These are phyloP conservation scores for Sordariomycetes sp. DNA, from an alignment of 2,329 filamentous ascomycete species.

Conservation along the genomic window DNA sequence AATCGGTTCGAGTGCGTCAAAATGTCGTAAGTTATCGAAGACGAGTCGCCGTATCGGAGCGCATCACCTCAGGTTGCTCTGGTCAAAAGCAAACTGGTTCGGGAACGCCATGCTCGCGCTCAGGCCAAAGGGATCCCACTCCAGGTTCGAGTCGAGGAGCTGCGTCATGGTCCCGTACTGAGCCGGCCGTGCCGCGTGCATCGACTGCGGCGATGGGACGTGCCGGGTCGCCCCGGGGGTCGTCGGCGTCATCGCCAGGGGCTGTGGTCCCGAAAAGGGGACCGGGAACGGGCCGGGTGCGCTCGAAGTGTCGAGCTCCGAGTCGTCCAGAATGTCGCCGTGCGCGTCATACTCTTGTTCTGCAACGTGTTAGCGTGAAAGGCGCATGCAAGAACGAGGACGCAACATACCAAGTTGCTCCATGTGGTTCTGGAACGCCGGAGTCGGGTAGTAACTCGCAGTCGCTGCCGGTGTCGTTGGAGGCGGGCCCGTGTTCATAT, in stretches of 20 bases:
- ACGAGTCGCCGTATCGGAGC: background rate
- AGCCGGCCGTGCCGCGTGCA: slow-evolving; percentile 15
- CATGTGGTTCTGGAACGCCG: slow-evolving; percentile 80
- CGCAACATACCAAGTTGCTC: slow-evolving; percentile 82
- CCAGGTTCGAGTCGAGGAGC: slow-evolving; percentile 61
- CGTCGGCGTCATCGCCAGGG: slow-evolving; percentile 27
- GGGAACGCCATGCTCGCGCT: slow-evolving; percentile 94
- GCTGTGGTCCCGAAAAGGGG: slow-evolving; percentile 32
- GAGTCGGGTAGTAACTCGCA: slow-evolving; percentile 60
- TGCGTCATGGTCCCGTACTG: slow-evolving; percentile 52
- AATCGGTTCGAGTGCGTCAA: background rate
- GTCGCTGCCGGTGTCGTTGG: slow-evolving; percentile 15
- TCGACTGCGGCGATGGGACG: slow-evolving; percentile 22
- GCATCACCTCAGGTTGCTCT: slow-evolving; percentile 35
- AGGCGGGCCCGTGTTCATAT: slow-evolving; percentile 11
- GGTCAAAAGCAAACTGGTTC: slow-evolving; percentile 64
- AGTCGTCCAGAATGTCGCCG: slow-evolving; percentile 76
- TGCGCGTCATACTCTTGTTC: slow-evolving; percentile 96
- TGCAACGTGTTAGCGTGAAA: slow-evolving; percentile 42
- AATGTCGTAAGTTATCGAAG: background rate
- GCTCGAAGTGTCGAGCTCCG: slow-evolving; percentile 53
- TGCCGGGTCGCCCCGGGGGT: slow-evolving; percentile 21
- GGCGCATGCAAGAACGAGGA: background rate
- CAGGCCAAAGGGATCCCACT: slow-evolving; percentile 86
- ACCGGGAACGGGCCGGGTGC: slow-evolving; percentile 54